A percentile compares a stretch with the other conserved stretches of the same genome.
Conservation (phyloP, 225 moss, liverwort and hornwort genomes). For the Marchantia paleacea region DNA sequence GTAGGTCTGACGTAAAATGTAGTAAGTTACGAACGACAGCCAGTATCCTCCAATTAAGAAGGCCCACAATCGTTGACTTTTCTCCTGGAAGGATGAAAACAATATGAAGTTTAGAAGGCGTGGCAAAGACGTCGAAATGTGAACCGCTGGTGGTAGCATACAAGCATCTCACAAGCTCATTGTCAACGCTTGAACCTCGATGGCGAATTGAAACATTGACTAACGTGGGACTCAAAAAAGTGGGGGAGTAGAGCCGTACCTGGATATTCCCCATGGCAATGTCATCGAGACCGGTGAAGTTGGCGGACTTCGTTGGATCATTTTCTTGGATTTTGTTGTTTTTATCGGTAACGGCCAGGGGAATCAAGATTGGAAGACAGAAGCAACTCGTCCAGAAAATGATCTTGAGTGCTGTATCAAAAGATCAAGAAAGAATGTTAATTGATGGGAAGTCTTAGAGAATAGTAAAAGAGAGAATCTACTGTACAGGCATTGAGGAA, state of each 20-base stretch:
- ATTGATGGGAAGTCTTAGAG: no score
- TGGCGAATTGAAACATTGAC: no score
- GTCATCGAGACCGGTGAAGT: slow-evolving; percentile 49
- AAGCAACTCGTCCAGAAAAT: slow-evolving; percentile 42
- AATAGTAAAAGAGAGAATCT: no score
- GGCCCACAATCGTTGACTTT: slow-evolving; percentile 67
- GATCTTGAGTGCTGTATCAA: slow-evolving; percentile 62
- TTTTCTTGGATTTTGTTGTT: slow-evolving; percentile 24
- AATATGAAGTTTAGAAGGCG: not conserved
- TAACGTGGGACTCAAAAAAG: not conserved
- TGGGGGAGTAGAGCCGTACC: slow-evolving; percentile 31
- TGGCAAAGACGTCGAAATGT: not conserved
- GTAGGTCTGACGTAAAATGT: slow-evolving; percentile 53
- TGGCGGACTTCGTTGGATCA: not conserved
- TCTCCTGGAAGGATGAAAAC: slow-evolving; percentile 33
- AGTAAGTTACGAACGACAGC: slow-evolving; percentile 71
- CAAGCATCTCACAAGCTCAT: no score
- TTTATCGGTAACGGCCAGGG: slow-evolving; percentile 58
- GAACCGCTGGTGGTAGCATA: not conserved
- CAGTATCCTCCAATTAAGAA: slow-evolving; percentile 57
- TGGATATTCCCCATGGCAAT: slow-evolving; percentile 67
- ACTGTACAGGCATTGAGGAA: no score
- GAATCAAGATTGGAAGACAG: slow-evolving; percentile 57
- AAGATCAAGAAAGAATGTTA: not conserved
- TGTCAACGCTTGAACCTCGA: no score